Evolutionary conservation across 768 basidiomycete genomes (phyloP).

Genomic region (Lyophyllum atratum): DNA sequence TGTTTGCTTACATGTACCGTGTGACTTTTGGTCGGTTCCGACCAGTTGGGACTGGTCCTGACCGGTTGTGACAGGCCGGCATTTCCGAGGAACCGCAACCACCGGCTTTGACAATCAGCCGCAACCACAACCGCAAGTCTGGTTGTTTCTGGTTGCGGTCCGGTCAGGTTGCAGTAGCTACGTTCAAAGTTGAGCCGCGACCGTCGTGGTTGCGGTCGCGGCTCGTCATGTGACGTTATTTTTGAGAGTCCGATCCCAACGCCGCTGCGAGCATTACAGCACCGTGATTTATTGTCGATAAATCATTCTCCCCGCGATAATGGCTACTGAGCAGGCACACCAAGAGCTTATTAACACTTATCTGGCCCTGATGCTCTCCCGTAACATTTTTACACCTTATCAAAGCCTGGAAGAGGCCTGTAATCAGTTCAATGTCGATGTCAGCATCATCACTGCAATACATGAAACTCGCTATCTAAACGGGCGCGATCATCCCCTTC

Average conservation of each 20-base stretch:
- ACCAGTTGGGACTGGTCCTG: too few relatives aligned
- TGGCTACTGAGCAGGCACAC: constrained; percentile 1
- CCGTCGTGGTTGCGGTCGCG: neutral
- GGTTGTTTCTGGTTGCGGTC: too few relatives aligned
- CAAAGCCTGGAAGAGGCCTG: constrained; percentile 13
- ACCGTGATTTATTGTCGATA: neutral
- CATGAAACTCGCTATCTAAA: constrained; percentile 16
- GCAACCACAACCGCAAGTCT: too few relatives aligned
- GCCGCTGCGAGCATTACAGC: neutral
- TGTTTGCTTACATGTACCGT: too few relatives aligned
- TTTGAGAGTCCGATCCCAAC: neutral
- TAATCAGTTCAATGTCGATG: constrained; percentile 14
- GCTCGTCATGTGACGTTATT: neutral
- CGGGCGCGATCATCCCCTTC: constrained; percentile 12
- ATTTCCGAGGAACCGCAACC: too few relatives aligned
- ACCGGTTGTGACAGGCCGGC: too few relatives aligned
- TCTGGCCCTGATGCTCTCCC: constrained; percentile 8
- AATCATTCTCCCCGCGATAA: neutral
- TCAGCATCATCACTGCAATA: constrained; percentile 6
- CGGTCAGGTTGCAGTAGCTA: neutral
- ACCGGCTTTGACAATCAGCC: too few relatives aligned
- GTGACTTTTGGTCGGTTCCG: too few relatives aligned
- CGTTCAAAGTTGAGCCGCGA: neutral
- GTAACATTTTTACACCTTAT: constrained; percentile 1
- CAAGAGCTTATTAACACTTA: constrained; percentile 9